Percentiles rank a stretch among this genome's conserved stretches.
Conservation (phyloP, 768 basidiomycete genomes). For the Cyathus striatus region DNA sequence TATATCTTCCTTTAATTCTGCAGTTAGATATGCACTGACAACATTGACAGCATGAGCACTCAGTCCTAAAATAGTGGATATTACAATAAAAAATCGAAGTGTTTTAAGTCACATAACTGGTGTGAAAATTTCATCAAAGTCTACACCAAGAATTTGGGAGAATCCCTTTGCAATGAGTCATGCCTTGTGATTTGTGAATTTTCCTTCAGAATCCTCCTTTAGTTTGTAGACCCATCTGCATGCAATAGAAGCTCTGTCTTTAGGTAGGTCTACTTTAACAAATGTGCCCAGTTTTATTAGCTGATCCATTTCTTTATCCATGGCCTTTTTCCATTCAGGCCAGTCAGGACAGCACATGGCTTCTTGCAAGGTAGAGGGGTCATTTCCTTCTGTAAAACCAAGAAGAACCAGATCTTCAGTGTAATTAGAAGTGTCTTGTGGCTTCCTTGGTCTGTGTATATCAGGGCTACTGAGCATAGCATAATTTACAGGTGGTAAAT, state of each 20-base stretch:
- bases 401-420: background rate
- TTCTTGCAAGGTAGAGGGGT: background rate
- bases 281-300: background rate
- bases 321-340: too few relatives aligned
- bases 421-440: background rate
- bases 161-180: slow-evolving; percentile 33
- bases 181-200: slow-evolving; percentile 26
- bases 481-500: too few relatives aligned
- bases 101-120: slow-evolving; percentile 18
- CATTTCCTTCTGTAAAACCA: background rate
- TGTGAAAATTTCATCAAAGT: slow-evolving; percentile 26
- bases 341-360: background rate
- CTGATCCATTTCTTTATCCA: background rate
- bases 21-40: too few relatives aligned
- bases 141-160: slow-evolving; percentile 28
- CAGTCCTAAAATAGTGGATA: slow-evolving; percentile 2
- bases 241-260: background rate
- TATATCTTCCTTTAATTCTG: too few relatives aligned
- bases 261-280: background rate
- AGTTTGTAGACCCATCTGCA: too few relatives aligned
- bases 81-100: slow-evolving; percentile 13
- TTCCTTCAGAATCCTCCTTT: too few relatives aligned
- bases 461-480: background rate
- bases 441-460: background rate
- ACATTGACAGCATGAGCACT: too few relatives aligned